Base-by-base conservation (phyloP, 768 basidiomycete genomes). In the Tylopilus vinaceipallidus region DNA sequence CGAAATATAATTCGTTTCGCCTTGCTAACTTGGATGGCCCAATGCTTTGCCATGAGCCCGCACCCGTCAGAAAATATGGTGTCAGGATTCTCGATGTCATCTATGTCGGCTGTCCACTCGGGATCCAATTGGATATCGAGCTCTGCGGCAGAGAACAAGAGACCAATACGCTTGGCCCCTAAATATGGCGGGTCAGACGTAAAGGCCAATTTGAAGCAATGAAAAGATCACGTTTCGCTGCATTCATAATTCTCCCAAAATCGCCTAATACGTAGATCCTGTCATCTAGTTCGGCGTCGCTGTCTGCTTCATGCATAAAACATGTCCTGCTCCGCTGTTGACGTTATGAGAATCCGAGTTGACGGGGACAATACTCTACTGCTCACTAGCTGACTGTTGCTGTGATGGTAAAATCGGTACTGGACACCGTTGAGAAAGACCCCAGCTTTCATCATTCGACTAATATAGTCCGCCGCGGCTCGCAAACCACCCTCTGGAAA, bases 161-260 rank as follows among this genome's bases (percentile, higher is more conserved):
- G 72, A 0, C 83, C 83, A 37, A 87, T 86, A 1, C 83, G 73
- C 59, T 87, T 86, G 14, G 84, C 83, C 38, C 83, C 84, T 86
- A 49, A 12, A 38, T 24, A n/a, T 30, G 14, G 32, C n/a, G 30
- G 20, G 17, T 45, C 34, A 52, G 41, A 42, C 17, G 29, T 33
- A n/a, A 8, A 26, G 6, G 7, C 20, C 16, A 5, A 49, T 16
- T 16, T 9, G 37, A 40, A 7, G 24, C 11, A 12, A 40, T 35
- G 36, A 68, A 24, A 41, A n/a, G 29, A 14, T 26, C 41, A 84
- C 84, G 76, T 68, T 86, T 86, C 1, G 84, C 78, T 3, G 76
- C 73, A 52, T 79, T 86, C 76, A 79, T 83, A 35, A 86, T 84
- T 35, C 63, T 73, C 39, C 69, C 70, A 55, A 83, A 83, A 52